These are phyloP conservation scores for Sclerotinia borealis DNA, from an alignment of 2,329 filamentous ascomycete genomes.

Conservation along the genomic window DNA sequence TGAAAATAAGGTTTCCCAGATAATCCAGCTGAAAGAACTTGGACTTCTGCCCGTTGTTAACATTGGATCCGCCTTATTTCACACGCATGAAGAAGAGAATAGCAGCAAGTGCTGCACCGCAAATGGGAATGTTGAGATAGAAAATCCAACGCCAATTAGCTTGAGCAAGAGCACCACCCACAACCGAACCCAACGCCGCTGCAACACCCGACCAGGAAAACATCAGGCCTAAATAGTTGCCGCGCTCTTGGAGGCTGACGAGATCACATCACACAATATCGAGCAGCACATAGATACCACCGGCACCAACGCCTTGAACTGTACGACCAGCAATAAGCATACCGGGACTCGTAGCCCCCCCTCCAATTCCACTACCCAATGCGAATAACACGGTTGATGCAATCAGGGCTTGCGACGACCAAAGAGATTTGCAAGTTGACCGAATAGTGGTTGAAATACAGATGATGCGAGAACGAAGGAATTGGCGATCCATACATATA, in stretches of 20 bases:
- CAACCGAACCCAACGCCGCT: constrained; percentile 18
- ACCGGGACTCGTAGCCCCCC: constrained; percentile 37
- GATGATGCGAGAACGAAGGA: constrained; percentile 11
- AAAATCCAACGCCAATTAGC: constrained; percentile 13
- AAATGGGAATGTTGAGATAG: constrained; percentile 16
- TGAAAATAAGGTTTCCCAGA: constrained; percentile 53
- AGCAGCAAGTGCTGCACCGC: constrained; percentile 2
- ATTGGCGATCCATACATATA: constrained; percentile 14
- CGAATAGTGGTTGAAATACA: constrained; percentile 7
- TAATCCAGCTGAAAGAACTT: constrained; percentile 50
- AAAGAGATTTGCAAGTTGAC: constrained; percentile 11
- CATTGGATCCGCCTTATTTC: not conserved
- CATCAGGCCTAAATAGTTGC: constrained; percentile 37
- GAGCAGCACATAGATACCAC: constrained; percentile 40
- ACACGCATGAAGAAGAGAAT: constrained; percentile 14
- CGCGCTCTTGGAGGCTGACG: constrained; percentile 41
- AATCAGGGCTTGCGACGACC: constrained; percentile 1
- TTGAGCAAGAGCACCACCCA: constrained; percentile 23
- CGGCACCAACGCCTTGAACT: constrained; percentile 42
- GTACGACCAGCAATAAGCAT: constrained; percentile 46
- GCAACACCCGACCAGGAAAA: not conserved
- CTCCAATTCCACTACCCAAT: constrained; percentile 46
- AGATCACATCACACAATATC: constrained; percentile 45
- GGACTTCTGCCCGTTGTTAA: not conserved
- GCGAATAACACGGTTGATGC: constrained; percentile 38